phyloP scores from a whole-genome alignment of 257 asterid genomes.

The Galeopsis tetrahit region DNA sequence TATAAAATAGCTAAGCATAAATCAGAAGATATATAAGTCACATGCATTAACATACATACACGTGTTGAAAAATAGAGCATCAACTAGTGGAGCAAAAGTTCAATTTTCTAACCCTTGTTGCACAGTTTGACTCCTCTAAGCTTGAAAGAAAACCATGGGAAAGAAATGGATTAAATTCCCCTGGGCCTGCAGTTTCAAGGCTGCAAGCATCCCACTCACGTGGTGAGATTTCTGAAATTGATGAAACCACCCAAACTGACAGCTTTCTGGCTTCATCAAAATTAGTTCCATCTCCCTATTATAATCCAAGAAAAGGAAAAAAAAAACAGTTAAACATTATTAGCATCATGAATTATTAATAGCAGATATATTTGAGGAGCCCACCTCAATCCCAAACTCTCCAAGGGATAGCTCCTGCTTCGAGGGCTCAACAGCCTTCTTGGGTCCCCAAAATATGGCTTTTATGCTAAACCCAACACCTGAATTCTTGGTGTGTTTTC shows the following conservation, averaged over 20 bases:
- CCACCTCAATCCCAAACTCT: constrained; percentile 61
- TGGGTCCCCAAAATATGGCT: constrained; percentile 86
- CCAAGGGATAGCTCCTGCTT: constrained; percentile 63
- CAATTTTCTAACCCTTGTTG: constrained; percentile 69
- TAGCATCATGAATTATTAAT: constrained; percentile 19
- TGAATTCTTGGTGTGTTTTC: constrained; percentile 33
- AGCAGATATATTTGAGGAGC: constrained; percentile 24
- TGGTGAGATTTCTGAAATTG: constrained; percentile 72
- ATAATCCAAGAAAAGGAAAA: constrained; percentile 19
- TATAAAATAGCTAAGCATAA: not conserved
- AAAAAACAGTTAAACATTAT: not conserved
- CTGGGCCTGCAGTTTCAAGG: constrained; percentile 65
- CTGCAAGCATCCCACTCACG: constrained; percentile 93
- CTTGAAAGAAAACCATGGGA: constrained; percentile 85
- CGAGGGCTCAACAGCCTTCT: constrained; percentile 62
- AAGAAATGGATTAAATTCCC: constrained; percentile 79
- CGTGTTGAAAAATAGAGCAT: not conserved
- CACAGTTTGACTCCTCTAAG: constrained; percentile 88
- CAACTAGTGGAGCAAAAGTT: constrained; percentile 36
- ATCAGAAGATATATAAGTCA: not conserved
- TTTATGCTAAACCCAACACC: constrained; percentile 45
- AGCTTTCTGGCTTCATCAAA: constrained; percentile 46
- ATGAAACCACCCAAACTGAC: constrained; percentile 81
- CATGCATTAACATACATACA: not conserved
- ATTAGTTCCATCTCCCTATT: constrained; percentile 54